Evolutionary conservation across 2,329 filamentous ascomycete genomes (phyloP), one percentile per base, ranked within the genome.

Genomic region (Botrytis pseudocinerea): DNA sequence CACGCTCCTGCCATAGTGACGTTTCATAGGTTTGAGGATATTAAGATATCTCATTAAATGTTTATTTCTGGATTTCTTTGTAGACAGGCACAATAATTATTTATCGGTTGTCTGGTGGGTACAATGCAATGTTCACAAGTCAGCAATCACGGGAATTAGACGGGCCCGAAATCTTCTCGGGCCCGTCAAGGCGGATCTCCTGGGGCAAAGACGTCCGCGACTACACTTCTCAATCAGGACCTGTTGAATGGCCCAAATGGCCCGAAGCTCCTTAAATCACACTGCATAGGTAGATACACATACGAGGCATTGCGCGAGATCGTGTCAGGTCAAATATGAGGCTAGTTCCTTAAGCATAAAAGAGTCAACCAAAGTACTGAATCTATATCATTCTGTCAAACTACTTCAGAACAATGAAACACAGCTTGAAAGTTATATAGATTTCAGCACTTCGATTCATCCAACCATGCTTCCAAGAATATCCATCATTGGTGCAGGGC

Each of bases 401-500:
- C 2, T 6, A 51, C 0, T 40, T 14, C n/a, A 16, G 12, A 1
- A 38, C 9, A n/a, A 12, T 28, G 20, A 22, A 54, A 20, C 25
- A 54, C 12, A n/a, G 18, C 9, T 40, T n/a, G 9, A 5, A 48
- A 66, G 35, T n/a, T 32, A 38, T 40, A 54, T 9, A 40, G 20
- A 38, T 32, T 16, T 25, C 18, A 54, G 7, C 25, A 28, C 16
- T n/a, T 32, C 12, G 12, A 28, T 28, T 25, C 22, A 28, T 35
- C 32, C 1, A 28, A 14, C 8, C 25, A 66, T 51, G 46, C 25
- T 64, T 35, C 59, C 35, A 42, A 54, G 48, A 20, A 85, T 86
- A 42, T 84, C 84, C 69, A 85, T 87, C 60, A 75, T 86, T 44
- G 85, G 85, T 70, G 84, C 78, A 18, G 85, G 85, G 18, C 85